Percentiles rank a stretch among this genome's conserved stretches.
Conservation (phyloP, 2,329 filamentous ascomycete genomes). For the Neodidymelliopsis sp. region DNA sequence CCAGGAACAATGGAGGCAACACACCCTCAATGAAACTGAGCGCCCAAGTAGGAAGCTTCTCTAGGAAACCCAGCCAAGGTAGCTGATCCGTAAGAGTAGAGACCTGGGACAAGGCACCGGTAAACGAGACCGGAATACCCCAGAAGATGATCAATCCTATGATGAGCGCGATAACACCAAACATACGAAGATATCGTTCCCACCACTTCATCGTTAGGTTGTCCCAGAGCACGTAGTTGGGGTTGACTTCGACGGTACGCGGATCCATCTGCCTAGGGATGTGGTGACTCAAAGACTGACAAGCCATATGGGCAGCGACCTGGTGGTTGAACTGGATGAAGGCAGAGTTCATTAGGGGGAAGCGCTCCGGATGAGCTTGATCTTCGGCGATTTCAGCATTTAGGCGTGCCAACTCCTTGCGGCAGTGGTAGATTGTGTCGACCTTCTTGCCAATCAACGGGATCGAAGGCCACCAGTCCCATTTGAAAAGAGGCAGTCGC, state of each 20-base stretch:
- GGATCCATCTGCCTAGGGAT: slow-evolving; percentile 93
- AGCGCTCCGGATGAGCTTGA: slow-evolving; percentile 83
- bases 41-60: slow-evolving; percentile 65
- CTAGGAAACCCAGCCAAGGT: slow-evolving; percentile 74
- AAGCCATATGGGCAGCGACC: slow-evolving; percentile 97
- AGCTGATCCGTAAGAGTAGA: slow-evolving; percentile 71
- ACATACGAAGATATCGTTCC: slow-evolving; percentile 80
- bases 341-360: slow-evolving; percentile 91
- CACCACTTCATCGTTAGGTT: slow-evolving; percentile 98
- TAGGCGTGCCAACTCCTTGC: slow-evolving; percentile 82
- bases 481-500: slow-evolving; percentile 65
- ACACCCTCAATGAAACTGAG: slow-evolving; percentile 82
- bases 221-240: slow-evolving; percentile 92
- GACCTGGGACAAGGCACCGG: slow-evolving; percentile 81
- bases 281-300: slow-evolving; percentile 89
- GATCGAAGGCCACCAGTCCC: slow-evolving; percentile 78
- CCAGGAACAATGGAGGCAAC: slow-evolving; percentile 78
- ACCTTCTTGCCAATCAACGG: slow-evolving; percentile 87
- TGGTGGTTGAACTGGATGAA: slow-evolving; percentile 99
- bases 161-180: slow-evolving; percentile 70
- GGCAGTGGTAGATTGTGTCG: slow-evolving; percentile 92
- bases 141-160: slow-evolving; percentile 83
- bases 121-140: slow-evolving; percentile 90
- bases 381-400: slow-evolving; percentile 93
- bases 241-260: slow-evolving; percentile 89